Evolutionary conservation across 495 filamentous ascomycete genomes (phyloP), one percentile per base, ranked within the genome.

Genomic region (Cudoniella acicularis): DNA sequence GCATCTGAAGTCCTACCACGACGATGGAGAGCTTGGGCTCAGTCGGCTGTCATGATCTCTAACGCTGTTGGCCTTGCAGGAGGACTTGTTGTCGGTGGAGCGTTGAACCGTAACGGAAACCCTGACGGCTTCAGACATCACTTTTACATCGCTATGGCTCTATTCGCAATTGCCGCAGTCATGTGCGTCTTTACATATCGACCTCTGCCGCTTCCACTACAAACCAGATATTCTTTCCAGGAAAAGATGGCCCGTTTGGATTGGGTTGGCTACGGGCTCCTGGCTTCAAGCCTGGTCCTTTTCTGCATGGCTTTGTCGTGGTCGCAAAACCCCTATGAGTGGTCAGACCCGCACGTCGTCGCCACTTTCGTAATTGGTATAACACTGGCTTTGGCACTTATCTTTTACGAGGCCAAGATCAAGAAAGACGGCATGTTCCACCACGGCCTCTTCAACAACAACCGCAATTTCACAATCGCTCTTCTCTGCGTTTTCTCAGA

Each of bases 351-450:
- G 13, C 63, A 64, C 10, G 66, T 72, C 8, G 58, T 59, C 0
- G 72, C 67, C 13, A 63, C 69, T 9, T 72, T 74, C 53, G 50
- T 63, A n/a, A 55, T 71, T 27, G 68, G 72, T 11, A 10, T 70
- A n/a, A n/a, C 60, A 2, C 21, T 72, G 10, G 22, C 52, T 10
- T 1, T 63, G 1, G 49, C 2, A 0, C 61, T 73, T 1, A 59
- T 57, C 10, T 26, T 65, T 1, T 72, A 74, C 55, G 69, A 70
- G 52, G 59, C 56, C 0, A 59, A 24, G 17, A 60, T 69, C 54
- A 72, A 69, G 49, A 72, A 49, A 22, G 69, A 73, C 56, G 72
- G 72, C 26, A 63, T 74, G 64, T 72, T 73, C 62, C 67, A 74
- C 59, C 69, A 74, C 41, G 62, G 60, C 2, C 61, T 74, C n/a